These are phyloP conservation scores for Suhomyces sp. DNA, from an alignment of 805 yeast species.

Conservation along the genomic window DNA sequence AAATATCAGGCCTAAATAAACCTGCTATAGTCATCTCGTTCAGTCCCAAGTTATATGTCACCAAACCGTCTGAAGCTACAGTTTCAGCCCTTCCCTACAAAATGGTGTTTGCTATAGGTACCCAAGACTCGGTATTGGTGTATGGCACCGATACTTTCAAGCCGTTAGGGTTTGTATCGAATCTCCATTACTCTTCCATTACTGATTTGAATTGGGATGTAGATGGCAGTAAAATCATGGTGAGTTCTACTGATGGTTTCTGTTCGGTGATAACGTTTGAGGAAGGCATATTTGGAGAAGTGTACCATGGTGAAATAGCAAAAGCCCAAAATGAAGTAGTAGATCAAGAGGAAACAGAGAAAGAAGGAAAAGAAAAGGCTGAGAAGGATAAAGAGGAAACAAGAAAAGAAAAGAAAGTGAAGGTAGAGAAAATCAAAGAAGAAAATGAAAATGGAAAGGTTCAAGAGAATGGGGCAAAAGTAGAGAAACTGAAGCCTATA, in stretches of 20 bases:
- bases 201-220: conserved; percentile 86
- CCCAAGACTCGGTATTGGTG: conserved; percentile 76
- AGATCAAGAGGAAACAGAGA: not conserved
- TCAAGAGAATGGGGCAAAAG: not conserved
- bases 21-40: conserved; percentile 85
- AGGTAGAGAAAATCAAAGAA: too few relatives aligned
- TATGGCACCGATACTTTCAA: conserved; percentile 71
- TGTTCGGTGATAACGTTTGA: conserved; percentile 66
- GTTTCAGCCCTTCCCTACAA: conserved; percentile 67
- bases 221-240: conserved; percentile 67
- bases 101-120: conserved; percentile 88
- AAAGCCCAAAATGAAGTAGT: not conserved
- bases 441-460: conserved; percentile 2
- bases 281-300: conserved; percentile 53
- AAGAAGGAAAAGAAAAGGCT: not conserved
- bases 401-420: not conserved
- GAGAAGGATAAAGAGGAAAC: not conserved
- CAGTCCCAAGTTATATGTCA: conserved; percentile 60
- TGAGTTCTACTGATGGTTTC: conserved; percentile 91
- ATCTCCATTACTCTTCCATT: conserved; percentile 82
- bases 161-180: conserved; percentile 73
- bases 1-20: conserved; percentile 72
- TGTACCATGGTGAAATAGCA: conserved; percentile 11
- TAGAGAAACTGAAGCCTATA: conserved; percentile 1
- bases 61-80: conserved; percentile 18